Base-by-base conservation (phyloP, 495 filamentous ascomycete species). In the Aspergillus ellipticus region DNA sequence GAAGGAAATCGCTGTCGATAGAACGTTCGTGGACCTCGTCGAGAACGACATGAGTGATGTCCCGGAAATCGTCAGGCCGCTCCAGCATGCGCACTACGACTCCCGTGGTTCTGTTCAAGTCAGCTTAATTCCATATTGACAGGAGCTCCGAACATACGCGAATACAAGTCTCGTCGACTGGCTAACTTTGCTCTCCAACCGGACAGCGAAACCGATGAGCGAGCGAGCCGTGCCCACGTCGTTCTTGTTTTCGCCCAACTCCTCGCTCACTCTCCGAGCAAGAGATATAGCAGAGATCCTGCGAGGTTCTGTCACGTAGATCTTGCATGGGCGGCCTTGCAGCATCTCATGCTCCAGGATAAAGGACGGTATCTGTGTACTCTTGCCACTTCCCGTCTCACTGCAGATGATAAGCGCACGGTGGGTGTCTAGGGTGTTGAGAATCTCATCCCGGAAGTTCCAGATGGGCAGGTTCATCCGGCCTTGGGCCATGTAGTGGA, bases 81-180 rank as follows among this genome's bases (percentile, higher is more conserved):
- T 98, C 93, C 9, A 98, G 76, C 94, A 97, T 98, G 13, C 94
- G 86, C 77, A 97, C 89, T 6, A 98, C 89, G 59, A 97, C 95
- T 72, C 94, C 94, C 54, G 85, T 85, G 11, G 82, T 83, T 22
- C 68, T 74, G 8, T 7, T 15, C 11, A 47, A 33, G 42, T 69
- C 49, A 65, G 63, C 15, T n/a, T 53, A 51, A 9, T 48, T 26
- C 28, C 22, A n/a, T 29, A 11, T 29, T 8, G 53, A 45, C 26
- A 53, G 24, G 16, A 3, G 21, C 19, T 29, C 49, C 37, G 10
- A 42, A 70, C 77, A 50, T 71, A 79, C 77, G 92, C 94, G 71
- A 91, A 98, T 5, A 97, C 82, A 21, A 98, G 79, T 53, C 89
- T 78, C 5, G 92, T 98, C 35, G 89, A 82, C 26, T 83, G 74